phyloP scores from a whole-genome alignment of 176 grass and related monocot genomes.

The Triticum monococcum region DNA sequence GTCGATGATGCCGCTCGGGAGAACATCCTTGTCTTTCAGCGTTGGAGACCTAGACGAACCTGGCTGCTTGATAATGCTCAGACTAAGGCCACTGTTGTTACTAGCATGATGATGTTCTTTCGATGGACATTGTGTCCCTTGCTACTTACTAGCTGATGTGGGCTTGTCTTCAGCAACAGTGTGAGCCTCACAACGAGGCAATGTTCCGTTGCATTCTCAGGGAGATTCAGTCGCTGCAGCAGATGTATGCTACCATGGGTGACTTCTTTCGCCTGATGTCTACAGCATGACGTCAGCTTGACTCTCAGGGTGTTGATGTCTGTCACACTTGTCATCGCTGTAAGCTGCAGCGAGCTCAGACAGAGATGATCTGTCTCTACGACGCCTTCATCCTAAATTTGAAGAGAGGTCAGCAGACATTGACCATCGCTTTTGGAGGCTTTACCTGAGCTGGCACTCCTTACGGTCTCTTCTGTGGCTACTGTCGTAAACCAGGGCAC shows the following conservation, averaged over 20 bases:
- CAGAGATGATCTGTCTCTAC: background rate
- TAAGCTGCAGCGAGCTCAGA: background rate
- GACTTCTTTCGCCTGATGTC: background rate
- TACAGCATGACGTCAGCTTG: background rate
- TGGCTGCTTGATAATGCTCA: background rate
- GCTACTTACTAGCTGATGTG: background rate
- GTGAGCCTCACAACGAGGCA: background rate
- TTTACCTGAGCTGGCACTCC: background rate
- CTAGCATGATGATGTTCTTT: background rate
- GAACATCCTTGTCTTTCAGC: background rate
- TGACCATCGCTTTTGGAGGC: background rate
- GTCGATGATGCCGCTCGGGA: background rate
- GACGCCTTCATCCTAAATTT: background rate
- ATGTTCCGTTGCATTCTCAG: background rate
- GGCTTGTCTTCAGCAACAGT: background rate
- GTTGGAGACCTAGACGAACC: background rate
- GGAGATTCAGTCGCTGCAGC: background rate
- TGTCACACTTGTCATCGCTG: background rate
- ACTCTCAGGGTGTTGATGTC: background rate
- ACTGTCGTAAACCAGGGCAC: background rate
- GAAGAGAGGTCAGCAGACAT: background rate
- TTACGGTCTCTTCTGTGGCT: background rate
- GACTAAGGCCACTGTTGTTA: background rate
- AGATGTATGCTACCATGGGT: background rate
- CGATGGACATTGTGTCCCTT: background rate